Percentiles rank a stretch among this genome's conserved stretches.
phyloP scores from a whole-genome alignment of 2,329 filamentous ascomycete species.

The Mollisia scopiformis region DNA sequence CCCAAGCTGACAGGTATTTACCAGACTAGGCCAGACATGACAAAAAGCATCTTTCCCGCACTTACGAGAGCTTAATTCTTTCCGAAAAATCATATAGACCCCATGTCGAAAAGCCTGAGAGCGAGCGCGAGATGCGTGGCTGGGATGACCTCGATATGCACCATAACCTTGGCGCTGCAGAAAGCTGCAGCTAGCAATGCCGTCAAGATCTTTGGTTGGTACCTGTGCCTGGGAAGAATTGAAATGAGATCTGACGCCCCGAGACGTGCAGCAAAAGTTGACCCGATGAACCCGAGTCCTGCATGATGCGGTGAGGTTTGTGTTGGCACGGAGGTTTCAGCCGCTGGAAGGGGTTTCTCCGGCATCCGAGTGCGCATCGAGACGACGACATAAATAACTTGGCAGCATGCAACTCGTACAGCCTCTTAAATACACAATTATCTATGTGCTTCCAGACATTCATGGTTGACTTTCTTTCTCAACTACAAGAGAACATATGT shows the following conservation, averaged over 20 bases:
- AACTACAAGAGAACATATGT: too few relatives aligned
- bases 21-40: neutral
- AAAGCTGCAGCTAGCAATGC: neutral
- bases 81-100: neutral
- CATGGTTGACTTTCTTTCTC: too few relatives aligned
- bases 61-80: neutral
- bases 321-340: neutral
- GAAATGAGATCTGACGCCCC: neutral
- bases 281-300: neutral
- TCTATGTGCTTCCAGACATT: too few relatives aligned
- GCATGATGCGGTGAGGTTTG: neutral
- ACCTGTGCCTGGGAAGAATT: neutral
- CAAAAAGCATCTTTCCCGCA: neutral
- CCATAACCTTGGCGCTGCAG: neutral
- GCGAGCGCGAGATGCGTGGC: neutral
- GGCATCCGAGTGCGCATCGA: neutral
- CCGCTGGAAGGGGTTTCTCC: neutral
- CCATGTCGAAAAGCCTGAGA: neutral
- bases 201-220: neutral
- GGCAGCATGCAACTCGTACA: too few relatives aligned
- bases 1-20: neutral
- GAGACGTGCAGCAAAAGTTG: neutral
- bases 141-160: neutral
- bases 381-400: too few relatives aligned
- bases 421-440: too few relatives aligned